Conservation (phyloP, 352 stramenopile species). For the Phytophthora sp. region DNA sequence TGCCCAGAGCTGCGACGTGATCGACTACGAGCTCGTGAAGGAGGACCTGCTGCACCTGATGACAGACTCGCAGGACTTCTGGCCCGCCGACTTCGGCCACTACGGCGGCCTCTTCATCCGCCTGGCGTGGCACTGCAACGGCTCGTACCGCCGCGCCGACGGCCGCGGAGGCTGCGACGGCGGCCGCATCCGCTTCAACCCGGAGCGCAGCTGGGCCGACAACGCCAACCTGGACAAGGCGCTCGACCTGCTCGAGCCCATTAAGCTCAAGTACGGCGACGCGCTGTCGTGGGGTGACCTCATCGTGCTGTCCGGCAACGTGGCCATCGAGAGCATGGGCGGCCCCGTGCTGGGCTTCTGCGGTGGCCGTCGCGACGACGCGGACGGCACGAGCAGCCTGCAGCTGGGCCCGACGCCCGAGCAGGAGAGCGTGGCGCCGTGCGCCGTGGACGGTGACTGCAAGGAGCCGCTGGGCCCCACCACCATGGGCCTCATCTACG, state of each 20-base stretch:
- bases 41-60: conserved; percentile 65
- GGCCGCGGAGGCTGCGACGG: conserved; percentile 41
- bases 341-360: conserved; percentile 88
- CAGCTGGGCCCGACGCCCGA: conserved; percentile 44
- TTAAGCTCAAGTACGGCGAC: conserved; percentile 62
- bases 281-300: conserved; percentile 91
- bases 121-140: conserved; percentile 63
- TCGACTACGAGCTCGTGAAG: conserved; percentile 54
- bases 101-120: conserved; percentile 88
- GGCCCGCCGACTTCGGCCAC: conserved; percentile 85
- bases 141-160: conserved; percentile 30
- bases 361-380: conserved; percentile 82
- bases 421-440: conserved; percentile 46
- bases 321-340: conserved; percentile 92
- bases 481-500: conserved; percentile 70
- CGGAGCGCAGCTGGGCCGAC: conserved; percentile 38
- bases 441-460: conserved; percentile 45
- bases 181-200: conserved; percentile 39
- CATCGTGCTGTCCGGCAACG: conserved; percentile 90
- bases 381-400: conserved; percentile 57
- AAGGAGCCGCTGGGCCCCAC: conserved; percentile 54
- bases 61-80: conserved; percentile 74
- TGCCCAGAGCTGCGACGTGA: conserved; percentile 26
- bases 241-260: conserved; percentile 41
- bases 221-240: conserved; percentile 66